Conservation (phyloP, 805 yeast genomes). For the Kuraishia capsulata region DNA sequence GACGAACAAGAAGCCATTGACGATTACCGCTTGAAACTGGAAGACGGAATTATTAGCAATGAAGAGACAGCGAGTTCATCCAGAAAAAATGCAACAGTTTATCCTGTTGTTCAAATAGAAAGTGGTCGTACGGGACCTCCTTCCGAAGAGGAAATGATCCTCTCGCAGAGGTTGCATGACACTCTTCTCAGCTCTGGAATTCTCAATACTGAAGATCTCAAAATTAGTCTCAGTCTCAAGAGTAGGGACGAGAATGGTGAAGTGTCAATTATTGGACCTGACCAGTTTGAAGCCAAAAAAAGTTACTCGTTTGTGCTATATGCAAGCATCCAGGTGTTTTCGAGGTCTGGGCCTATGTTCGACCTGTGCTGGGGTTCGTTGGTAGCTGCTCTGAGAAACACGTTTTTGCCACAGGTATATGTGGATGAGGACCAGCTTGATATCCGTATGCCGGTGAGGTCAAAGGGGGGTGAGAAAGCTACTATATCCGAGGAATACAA, state of each 20-base stretch:
- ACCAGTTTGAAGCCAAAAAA: constrained; percentile 28
- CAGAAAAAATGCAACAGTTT: constrained; percentile 36
- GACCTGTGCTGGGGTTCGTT: constrained; percentile 70
- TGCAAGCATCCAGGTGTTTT: constrained; percentile 68
- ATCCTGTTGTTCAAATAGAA: constrained; percentile 69
- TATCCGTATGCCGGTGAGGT: constrained; percentile 20
- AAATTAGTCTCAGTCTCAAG: constrained; percentile 43
- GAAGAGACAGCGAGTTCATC: constrained; percentile 11
- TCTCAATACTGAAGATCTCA: constrained; percentile 39
- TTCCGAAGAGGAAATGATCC: constrained; percentile 73
- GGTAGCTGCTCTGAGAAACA: constrained; percentile 48
- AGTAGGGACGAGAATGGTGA: constrained; percentile 42
- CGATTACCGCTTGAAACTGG: constrained; percentile 30
- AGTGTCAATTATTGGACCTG: constrained; percentile 27
- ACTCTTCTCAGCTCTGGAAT: constrained; percentile 48
- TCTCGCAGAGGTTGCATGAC: constrained; percentile 59
- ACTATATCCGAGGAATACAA: constrained; percentile 37
- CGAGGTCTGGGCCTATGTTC: constrained; percentile 74
- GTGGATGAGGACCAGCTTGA: constrained; percentile 53
- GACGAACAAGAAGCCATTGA: constrained; percentile 33
- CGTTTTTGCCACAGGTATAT: constrained; percentile 59
- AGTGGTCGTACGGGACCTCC: constrained; percentile 77
- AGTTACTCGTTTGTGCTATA: constrained; percentile 51
- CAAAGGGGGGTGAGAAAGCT: constrained; percentile 25
- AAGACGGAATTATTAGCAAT: constrained; percentile 24